Base-by-base conservation (phyloP, 2,329 filamentous ascomycete species). In the Calonectria fujianensis region DNA sequence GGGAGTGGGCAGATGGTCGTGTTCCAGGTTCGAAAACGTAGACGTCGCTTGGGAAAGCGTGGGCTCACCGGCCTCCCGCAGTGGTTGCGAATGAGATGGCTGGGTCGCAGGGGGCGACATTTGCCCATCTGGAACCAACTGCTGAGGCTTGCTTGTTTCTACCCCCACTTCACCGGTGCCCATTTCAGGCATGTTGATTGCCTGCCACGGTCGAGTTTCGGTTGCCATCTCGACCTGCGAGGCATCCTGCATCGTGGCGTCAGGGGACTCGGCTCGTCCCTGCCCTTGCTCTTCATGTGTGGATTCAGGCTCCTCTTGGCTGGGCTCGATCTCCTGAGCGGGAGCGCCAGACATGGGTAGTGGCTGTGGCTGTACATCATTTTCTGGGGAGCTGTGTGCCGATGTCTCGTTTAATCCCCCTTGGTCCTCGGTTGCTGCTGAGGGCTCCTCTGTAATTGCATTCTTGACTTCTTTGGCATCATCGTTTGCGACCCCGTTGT, bases 21-120 rank as follows among this genome's bases (percentile, higher is more conserved):
- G 71, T 24, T 69, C 68, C 35, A 75, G 66, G n/a, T 69, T 69
- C 24, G 74, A 74, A 27, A 75, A 32, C 14, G 71, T 45, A 35
- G 68, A 61, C 27, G 74, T 65, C 37, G 69, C 68, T 51, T 78
- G 74, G 14, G 76, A 75, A 8, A 67, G 50, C 13, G 70, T 45
- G 71, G 68, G 24, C 37, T 61, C 74, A 48, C 45, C 71, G 48
- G 59, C 69, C 41, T 79, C 63, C 67, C 76, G 72, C 31, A 68
- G 54, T 29, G 54, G 54, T n/a, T 78, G 79, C 67, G 69, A 41
- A 50, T 75, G 74, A 45, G 71, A 67, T 24, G 61, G 10, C 18
- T 79, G 78, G 9, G 80, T 80, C 51, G 80, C 74, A 13, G 78
- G 79, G 41, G 80, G 78, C 9, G 80, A 80, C 48, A 80, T 74